Evolutionary conservation across 257 asterid species (phyloP), one percentile per base, ranked within the genome.

Genomic region (Thymus mandschuricus): DNA sequence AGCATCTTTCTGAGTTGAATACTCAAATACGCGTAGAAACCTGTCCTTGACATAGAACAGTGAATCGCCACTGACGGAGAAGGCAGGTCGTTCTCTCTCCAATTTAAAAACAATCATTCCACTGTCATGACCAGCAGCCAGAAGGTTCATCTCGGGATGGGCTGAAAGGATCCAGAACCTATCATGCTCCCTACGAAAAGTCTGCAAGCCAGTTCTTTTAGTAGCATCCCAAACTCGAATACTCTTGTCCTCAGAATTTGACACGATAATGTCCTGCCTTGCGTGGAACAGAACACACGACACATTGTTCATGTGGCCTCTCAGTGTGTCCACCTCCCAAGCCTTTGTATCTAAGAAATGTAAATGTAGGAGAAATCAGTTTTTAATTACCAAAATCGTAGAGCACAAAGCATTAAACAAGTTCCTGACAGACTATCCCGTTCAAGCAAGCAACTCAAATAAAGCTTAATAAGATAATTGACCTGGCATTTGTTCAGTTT

Each of bases 201-300:
- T 95, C 78, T 92, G 98, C 82, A 95, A 81, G 62, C 97, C 97
- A 49, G 99, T 92, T 75, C 99, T 82, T 71, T 95, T 95, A 5
- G 99, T 92, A 79, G 98, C 96, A 82, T 95, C 99, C 99, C 99
- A 95, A 60, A 95, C 97, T 64, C 97, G 81, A 75, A 95, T 95
- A 70, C 99, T 92, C 83, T 89, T 95, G 83, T 95, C 99, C 74
- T 95, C 99, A 50, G 99, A 95, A 79, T 95, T 95, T 48, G 99
- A 95, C 57, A 95, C 94, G 34, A 95, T 89, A 50, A 95, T 89
- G 62, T 95, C 98, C 76, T 95, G 99, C 80, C 84, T 92, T 29
- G 98, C 66, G 80, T 92, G 97, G 81, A 92, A 95, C 31, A 89
- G 56, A 67, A 92, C 97, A 80, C 94, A 95, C 0, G 99, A 95